Conservation (phyloP, 148 eudicot species). For the Dianthus caryophyllus region DNA sequence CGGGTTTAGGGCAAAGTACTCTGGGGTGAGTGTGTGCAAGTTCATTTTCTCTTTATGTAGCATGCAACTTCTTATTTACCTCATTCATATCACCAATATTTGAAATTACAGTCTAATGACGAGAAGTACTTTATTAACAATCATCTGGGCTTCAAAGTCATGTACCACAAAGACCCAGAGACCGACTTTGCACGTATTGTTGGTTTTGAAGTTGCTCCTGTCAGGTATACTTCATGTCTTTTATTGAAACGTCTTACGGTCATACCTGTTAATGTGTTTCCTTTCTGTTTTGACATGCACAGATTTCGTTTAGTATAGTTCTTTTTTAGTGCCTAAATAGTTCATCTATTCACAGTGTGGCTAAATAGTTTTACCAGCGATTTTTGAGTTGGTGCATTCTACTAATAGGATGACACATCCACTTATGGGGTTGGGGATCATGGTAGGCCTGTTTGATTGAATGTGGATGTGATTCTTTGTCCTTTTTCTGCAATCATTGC, state of each 20-base stretch:
- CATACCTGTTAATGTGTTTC: not conserved
- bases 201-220: slow-evolving; percentile 48
- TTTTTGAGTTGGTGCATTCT: not conserved
- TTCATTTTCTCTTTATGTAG: not conserved
- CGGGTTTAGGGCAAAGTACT: slow-evolving; percentile 42
- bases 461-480: not conserved
- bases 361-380: not conserved
- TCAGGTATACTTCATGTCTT: slow-evolving; percentile 32
- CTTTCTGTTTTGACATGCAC: not conserved
- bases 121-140: slow-evolving; percentile 48
- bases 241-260: not conserved
- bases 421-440: not conserved
- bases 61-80: not conserved
- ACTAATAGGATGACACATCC: not conserved
- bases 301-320: not conserved
- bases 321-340: not conserved
- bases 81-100: slow-evolving; percentile 11
- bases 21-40: slow-evolving; percentile 32
- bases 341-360: too few species aligned
- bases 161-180: slow-evolving; percentile 44
- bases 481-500: too few species aligned
- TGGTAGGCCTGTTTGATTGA: not conserved
- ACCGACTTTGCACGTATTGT: slow-evolving; percentile 47
- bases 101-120: slow-evolving; percentile 32
- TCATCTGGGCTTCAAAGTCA: slow-evolving; percentile 48